Base-by-base conservation (phyloP, 2,329 filamentous ascomycete genomes). In the Calonectria henricotiae region DNA sequence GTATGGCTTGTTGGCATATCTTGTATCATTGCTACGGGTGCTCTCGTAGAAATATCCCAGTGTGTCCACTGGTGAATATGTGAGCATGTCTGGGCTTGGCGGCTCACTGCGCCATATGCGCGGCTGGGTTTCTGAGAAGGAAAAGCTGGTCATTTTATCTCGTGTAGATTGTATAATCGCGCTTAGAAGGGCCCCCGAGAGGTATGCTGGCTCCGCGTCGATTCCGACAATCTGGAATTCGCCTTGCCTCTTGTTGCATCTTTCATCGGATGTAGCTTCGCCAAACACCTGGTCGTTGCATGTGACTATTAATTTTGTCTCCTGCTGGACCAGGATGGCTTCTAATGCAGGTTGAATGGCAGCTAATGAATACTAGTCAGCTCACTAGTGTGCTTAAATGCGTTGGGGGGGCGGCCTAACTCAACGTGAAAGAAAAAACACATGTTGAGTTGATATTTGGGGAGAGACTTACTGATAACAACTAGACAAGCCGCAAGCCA, bases 381-480 rank as follows among this genome's bases (percentile, higher is more conserved):
- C 20, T 20, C 20, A 20, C 20, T 20, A 20, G 20, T 20, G 20
- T 20, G 20, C 20, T 20, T 20, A 20, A 20, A 20, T 20, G 20
- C 20, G 20, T 20, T 20, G 20, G 20, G 20, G 20, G 20, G 20
- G 43, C 2, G 17, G 1, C 62, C 74, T 13, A 75, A 20, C 20
- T 20, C 20, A 20, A 68, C 9, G 32, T 5, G 9, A 35, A 9
- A 9, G 32, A 6, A 35, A 9, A 35, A 35, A 35, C 7, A 32
- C 9, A 0, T 5, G 12, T 4, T 5, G 3, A 7, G 12, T 20
- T 20, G 4, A 60, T 5, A 32, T 20, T 6, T n/a, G 13, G n/a
- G 9, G 3, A 37, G 17, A 44, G 25, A 58, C 72, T 51, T 41
- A 71, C 74, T 71, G 4, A 74, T 65, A 5, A 73, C 11, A 15